Conservation (phyloP, 2,329 filamentous ascomycete species). For the Beauveria asiatica region DNA sequence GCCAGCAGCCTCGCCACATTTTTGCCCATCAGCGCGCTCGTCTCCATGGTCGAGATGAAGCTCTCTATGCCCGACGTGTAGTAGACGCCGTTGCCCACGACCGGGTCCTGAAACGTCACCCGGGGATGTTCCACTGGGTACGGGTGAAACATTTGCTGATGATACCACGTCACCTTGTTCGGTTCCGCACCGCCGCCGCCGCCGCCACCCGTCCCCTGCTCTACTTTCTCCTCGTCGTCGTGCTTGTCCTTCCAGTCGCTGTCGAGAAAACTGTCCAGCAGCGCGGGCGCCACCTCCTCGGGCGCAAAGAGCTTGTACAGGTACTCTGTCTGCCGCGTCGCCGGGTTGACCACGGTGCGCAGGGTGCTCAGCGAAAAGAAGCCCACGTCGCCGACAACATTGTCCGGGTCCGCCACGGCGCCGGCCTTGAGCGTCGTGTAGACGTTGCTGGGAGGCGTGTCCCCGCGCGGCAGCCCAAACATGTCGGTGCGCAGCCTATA, state of each 20-base stretch:
- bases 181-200: constrained; percentile 12
- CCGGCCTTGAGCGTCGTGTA: constrained; percentile 69
- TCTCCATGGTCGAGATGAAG: constrained; percentile 98
- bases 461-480: constrained; percentile 57
- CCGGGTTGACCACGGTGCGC: constrained; percentile 52
- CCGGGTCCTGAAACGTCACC: constrained; percentile 76
- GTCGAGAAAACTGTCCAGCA: constrained; percentile 45
- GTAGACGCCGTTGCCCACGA: constrained; percentile 59
- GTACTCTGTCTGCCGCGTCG: constrained; percentile 43
- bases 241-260: constrained; percentile 37
- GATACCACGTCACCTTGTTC: constrained; percentile 59
- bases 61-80: constrained; percentile 75
- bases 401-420: constrained; percentile 42
- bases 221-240: constrained; percentile 26
- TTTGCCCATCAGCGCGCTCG: constrained; percentile 82
- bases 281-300: constrained; percentile 39
- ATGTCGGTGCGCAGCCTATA: constrained; percentile 60
- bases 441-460: constrained; percentile 60
- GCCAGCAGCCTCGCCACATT: constrained; percentile 68
- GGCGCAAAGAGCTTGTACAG: constrained; percentile 61
- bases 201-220: constrained; percentile 16
- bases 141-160: constrained; percentile 69
- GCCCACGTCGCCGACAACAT: constrained; percentile 60
- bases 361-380: constrained; percentile 85
- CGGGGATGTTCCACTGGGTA: constrained; percentile 83